Conservation (phyloP, 139 green algal species). For the Coelastrella sp. region DNA sequence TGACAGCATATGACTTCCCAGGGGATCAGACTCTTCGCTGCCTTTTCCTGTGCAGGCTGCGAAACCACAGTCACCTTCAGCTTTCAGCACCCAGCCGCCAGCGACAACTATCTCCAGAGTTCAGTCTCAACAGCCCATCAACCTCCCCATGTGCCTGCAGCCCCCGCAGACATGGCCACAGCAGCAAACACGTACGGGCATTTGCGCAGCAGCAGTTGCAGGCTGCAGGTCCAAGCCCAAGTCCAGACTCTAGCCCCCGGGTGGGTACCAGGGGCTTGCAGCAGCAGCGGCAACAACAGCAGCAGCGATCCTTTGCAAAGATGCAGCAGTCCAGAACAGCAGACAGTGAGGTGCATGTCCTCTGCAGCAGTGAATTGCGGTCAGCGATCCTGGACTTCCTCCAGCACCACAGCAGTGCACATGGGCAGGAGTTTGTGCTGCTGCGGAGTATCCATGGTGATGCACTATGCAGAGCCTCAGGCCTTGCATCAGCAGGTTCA, state of each 20-base stretch:
- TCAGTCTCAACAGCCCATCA: constrained; percentile 31
- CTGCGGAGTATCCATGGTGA: constrained; percentile 11
- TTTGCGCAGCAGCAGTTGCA: background rate
- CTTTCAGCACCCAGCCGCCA: constrained; percentile 15
- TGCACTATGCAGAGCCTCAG: background rate
- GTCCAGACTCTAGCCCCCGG: background rate
- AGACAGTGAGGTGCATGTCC: constrained; percentile 32
- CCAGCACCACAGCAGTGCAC: constrained; percentile 30
- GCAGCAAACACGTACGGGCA: background rate
- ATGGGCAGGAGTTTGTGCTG: constrained; percentile 39
- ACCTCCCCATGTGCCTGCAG: background rate
- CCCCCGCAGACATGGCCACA: constrained; percentile 2
- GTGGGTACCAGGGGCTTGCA: background rate
- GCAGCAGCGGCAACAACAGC: background rate
- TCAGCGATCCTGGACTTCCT: constrained; percentile 34
- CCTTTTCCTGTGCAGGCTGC: background rate
- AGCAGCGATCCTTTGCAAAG: background rate
- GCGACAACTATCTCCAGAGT: background rate
- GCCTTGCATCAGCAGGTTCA: background rate
- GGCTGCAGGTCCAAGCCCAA: background rate
- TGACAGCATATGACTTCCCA: too few species aligned
- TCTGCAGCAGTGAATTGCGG: constrained; percentile 36
- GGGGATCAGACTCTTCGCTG: too few species aligned
- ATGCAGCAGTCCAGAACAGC: background rate
- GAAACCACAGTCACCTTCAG: constrained; percentile 28